A percentile compares a stretch with the other conserved stretches of the same genome.
Evolutionary conservation across 805 yeast genomes (phyloP).

Genomic region (Schwanniomyces occidentalis): DNA sequence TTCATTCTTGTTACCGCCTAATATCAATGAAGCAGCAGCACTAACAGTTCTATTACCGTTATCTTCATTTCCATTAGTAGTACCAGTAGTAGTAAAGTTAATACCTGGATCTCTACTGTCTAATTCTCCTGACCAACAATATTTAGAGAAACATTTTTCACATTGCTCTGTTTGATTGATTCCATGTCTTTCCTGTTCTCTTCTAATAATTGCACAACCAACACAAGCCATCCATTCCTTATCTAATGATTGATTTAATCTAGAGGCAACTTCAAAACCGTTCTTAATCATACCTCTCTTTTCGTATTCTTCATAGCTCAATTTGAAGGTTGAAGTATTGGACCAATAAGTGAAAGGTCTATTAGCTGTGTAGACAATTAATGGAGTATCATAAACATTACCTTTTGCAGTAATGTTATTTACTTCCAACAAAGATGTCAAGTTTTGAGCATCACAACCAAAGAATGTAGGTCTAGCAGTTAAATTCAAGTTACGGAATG

Average conservation of each 20-base stretch:
- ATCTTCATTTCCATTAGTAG: constrained; percentile 23
- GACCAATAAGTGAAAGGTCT: constrained; percentile 62
- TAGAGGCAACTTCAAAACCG: constrained; percentile 71
- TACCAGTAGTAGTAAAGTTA: constrained; percentile 31
- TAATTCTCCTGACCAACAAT: constrained; percentile 71
- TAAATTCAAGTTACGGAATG: constrained; percentile 60
- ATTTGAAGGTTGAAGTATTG: constrained; percentile 71
- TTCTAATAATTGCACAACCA: constrained; percentile 79
- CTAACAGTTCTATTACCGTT: constrained; percentile 22
- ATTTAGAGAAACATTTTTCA: constrained; percentile 62
- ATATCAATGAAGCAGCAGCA: constrained; percentile 15
- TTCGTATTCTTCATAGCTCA: constrained; percentile 60
- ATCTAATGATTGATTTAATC: constrained; percentile 67
- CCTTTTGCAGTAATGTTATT: constrained; percentile 9
- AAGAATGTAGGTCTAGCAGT: constrained; percentile 76
- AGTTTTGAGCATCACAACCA: constrained; percentile 72
- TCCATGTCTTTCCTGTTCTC: constrained; percentile 70
- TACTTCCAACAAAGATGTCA: constrained; percentile 46
- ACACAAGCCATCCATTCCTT: constrained; percentile 71
- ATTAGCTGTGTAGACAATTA: constrained; percentile 78
- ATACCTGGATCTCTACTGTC: constrained; percentile 17
- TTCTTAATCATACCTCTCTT: constrained; percentile 62
- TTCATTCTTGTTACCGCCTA: constrained; percentile 7
- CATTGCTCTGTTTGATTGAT: constrained; percentile 68
- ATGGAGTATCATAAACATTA: constrained; percentile 56